Evolutionary conservation across 2,329 filamentous ascomycete genomes (phyloP).

Genomic region (Penicillium sp.): DNA sequence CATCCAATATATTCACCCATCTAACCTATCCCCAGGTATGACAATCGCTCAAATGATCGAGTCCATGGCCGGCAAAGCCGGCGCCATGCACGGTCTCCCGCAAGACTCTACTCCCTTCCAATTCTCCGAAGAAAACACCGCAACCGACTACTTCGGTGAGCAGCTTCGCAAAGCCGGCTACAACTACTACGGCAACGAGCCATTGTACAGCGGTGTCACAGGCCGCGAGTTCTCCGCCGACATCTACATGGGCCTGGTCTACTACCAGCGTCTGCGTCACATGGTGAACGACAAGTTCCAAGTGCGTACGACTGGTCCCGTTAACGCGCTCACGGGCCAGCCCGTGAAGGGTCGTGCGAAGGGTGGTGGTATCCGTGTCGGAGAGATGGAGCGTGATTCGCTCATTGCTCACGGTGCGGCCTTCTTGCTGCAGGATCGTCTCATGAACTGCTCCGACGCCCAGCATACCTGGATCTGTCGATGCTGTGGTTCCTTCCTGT

Average conservation of each 20-base stretch:
- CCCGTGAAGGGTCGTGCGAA: constrained; percentile 96
- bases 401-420: constrained; percentile 92
- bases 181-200: constrained; percentile 98
- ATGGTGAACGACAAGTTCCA: constrained; percentile 99
- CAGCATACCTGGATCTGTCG: constrained; percentile 86
- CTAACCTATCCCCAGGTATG: constrained; percentile 55
- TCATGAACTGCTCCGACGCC: constrained; percentile 97
- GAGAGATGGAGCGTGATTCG: constrained; percentile 98
- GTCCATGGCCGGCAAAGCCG: constrained; percentile 91
- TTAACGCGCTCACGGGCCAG: constrained; percentile 86
- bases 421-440: constrained; percentile 88
- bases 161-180: constrained; percentile 93
- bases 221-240: constrained; percentile 90
- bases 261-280: constrained; percentile 96
- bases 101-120: constrained; percentile 95
- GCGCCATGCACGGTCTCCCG: constrained; percentile 88
- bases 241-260: constrained; percentile 95
- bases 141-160: constrained; percentile 91
- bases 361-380: constrained; percentile 96
- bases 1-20: not conserved
- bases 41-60: constrained; percentile 99
- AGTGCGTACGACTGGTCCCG: constrained; percentile 90
- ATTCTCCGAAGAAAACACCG: constrained; percentile 88
- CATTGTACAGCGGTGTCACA: constrained; percentile 97
- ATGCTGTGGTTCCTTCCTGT: constrained; percentile 83